Evolutionary conservation across 1,284 basidiomycete species (phyloP).

Genomic region (Naganishia cerealis): DNA sequence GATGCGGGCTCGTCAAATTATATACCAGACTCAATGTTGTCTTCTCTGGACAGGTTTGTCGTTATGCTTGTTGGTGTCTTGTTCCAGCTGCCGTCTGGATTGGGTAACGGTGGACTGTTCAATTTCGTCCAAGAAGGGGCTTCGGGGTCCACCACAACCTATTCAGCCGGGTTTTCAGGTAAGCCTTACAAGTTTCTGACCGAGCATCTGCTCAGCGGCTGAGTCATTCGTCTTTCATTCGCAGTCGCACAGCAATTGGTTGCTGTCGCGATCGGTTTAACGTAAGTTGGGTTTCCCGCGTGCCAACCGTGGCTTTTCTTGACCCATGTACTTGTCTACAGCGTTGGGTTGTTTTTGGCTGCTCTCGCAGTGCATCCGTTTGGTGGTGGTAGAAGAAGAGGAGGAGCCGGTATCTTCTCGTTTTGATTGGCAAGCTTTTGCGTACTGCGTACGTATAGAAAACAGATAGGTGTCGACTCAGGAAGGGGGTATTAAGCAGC

Average conservation of each 20-base stretch:
- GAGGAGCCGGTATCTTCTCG: conserved; percentile 55
- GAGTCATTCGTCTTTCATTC: not conserved
- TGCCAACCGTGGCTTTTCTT: not conserved
- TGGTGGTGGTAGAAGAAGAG: conserved; percentile 54
- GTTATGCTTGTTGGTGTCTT: conserved; percentile 67
- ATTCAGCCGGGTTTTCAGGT: conserved; percentile 62
- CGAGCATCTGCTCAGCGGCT: not conserved
- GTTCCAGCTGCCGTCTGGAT: conserved; percentile 81
- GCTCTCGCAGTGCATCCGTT: conserved; percentile 58
- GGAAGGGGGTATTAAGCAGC: not conserved
- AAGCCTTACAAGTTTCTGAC: conserved; percentile 7
- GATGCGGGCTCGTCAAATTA: conserved; percentile 32
- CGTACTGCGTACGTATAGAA: not conserved
- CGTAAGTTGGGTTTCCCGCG: conserved; percentile 41
- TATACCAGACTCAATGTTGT: not conserved
- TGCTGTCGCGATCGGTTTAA: conserved; percentile 57
- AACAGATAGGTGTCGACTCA: not conserved
- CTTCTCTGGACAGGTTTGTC: conserved; percentile 45
- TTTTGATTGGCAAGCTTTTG: conserved; percentile 41
- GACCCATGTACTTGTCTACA: conserved; percentile 52
- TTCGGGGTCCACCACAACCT: conserved; percentile 58
- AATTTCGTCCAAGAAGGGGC: conserved; percentile 66
- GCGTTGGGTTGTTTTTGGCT: conserved; percentile 67
- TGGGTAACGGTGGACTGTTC: conserved; percentile 80
- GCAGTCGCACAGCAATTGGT: conserved; percentile 55